Percentiles rank a stretch among this genome's conserved stretches.
These are phyloP conservation scores for Adansonia gregorii DNA, from an alignment of 441 rosid genomes.

Conservation along the genomic window DNA sequence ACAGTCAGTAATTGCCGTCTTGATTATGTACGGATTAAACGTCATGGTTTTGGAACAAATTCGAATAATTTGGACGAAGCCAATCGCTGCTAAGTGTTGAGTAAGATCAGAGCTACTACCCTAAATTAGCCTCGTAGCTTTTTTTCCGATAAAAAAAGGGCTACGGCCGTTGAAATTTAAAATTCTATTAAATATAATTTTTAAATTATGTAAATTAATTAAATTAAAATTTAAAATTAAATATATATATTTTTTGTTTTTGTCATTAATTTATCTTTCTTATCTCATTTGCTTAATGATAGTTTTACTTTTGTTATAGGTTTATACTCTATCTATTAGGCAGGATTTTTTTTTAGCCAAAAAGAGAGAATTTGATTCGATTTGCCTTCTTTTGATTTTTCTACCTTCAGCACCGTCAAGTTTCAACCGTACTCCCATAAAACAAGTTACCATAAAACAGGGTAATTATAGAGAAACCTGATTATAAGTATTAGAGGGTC, in stretches of 20 bases:
- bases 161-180: too few species aligned
- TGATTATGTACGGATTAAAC: not conserved
- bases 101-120: not conserved
- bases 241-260: too few species aligned
- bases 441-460: not conserved
- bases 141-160: too few species aligned
- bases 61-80: not conserved
- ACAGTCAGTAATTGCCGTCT: not conserved
- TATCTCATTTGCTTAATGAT: too few species aligned
- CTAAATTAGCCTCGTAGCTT: not conserved
- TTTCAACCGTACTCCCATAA: not conserved
- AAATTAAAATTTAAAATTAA: too few species aligned
- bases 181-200: too few species aligned
- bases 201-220: too few species aligned
- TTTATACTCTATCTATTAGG: not conserved
- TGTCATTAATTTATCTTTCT: too few species aligned
- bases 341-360: too few species aligned
- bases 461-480: too few species aligned
- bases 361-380: not conserved
- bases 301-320: too few species aligned
- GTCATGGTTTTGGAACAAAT: slow-evolving; percentile 1
- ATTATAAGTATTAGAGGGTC: not conserved
- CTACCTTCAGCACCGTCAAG: not conserved
- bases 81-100: not conserved
- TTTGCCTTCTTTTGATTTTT: not conserved